Evolutionary conservation across 495 filamentous ascomycete genomes (phyloP).

Genomic region (Friedmanniomyces simplex): DNA sequence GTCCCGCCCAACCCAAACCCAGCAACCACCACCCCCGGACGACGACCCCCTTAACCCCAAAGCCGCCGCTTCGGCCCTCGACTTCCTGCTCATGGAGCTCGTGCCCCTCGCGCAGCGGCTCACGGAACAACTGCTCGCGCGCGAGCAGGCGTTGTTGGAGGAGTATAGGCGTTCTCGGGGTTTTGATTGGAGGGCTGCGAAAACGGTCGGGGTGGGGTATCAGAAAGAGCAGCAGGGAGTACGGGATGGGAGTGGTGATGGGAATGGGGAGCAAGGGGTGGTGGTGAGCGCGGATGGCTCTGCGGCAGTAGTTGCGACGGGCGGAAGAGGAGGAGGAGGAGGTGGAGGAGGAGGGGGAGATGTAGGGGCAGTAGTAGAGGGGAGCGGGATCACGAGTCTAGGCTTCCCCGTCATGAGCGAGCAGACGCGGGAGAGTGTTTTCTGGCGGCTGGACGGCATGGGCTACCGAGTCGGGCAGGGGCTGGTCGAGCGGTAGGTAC

Average conservation of each 20-base stretch:
- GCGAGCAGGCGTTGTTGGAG: slow-evolving; percentile 37
- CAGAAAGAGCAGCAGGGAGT: background rate
- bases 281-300: background rate
- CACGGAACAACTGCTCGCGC: slow-evolving; percentile 28
- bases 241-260: background rate
- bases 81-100: slow-evolving; percentile 90
- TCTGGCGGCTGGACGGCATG: slow-evolving; percentile 69
- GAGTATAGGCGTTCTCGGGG: slow-evolving; percentile 18
- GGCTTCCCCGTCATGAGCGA: slow-evolving; percentile 47
- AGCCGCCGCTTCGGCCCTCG: slow-evolving; percentile 70
- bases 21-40: slow-evolving; percentile 2
- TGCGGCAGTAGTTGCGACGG: too few species aligned
- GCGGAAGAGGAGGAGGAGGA: too few species aligned
- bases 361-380: slow-evolving; percentile 6
- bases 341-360: too few species aligned
- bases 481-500: slow-evolving; percentile 72
- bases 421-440: slow-evolving; percentile 69
- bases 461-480: slow-evolving; percentile 92
- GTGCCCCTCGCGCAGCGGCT: slow-evolving; percentile 89
- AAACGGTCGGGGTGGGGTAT: slow-evolving; percentile 3
- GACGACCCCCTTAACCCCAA: slow-evolving; percentile 64
- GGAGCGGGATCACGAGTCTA: slow-evolving; percentile 4
- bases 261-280: background rate
- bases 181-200: slow-evolving; percentile 13
- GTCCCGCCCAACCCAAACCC: background rate